phyloP scores from a whole-genome alignment of 2,329 filamentous ascomycete species.

The Epichloe uncinata region DNA sequence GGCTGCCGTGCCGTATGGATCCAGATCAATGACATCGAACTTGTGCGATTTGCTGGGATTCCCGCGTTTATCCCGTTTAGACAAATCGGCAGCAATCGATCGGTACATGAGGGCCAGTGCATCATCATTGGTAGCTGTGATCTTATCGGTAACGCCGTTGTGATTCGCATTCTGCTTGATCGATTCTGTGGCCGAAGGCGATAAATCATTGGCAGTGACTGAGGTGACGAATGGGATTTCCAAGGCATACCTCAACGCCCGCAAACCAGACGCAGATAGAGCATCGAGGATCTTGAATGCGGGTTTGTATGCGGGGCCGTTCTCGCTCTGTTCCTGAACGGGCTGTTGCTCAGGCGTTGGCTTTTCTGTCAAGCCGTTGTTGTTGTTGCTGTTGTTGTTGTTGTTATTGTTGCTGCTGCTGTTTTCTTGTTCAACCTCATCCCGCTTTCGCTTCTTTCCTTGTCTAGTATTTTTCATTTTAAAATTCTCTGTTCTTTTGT shows the following conservation, averaged over 20 bases:
- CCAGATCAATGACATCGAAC: conserved; percentile 92
- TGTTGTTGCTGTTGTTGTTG: not conserved
- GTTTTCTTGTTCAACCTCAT: conserved; percentile 12
- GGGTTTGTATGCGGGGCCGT: conserved; percentile 21
- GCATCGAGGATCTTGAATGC: conserved; percentile 84
- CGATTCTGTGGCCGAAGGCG: conserved; percentile 58
- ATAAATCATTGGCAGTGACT: conserved; percentile 83
- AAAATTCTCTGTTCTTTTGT: conserved; percentile 28
- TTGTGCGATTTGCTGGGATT: conserved; percentile 30
- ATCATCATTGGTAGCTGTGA: conserved; percentile 65
- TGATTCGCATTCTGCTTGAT: conserved; percentile 78
- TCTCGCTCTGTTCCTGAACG: conserved; percentile 9
- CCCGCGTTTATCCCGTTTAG: conserved; percentile 26
- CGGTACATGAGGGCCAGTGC: conserved; percentile 87
- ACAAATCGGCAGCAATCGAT: conserved; percentile 41
- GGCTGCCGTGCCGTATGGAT: conserved; percentile 88
- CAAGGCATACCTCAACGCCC: conserved; percentile 80
- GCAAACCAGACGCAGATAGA: conserved; percentile 81
- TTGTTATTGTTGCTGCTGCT: not conserved
- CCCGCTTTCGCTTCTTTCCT: conserved; percentile 35
- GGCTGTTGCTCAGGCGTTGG: conserved; percentile 4
- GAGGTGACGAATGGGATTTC: conserved; percentile 77
- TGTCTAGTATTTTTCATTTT: conserved; percentile 25
- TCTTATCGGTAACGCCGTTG: conserved; percentile 59
- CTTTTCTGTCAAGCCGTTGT: not conserved